Percentiles rank a stretch among this genome's conserved stretches.
Evolutionary conservation across 331 rosid species (phyloP).

Genomic region (Ulmus americana): DNA sequence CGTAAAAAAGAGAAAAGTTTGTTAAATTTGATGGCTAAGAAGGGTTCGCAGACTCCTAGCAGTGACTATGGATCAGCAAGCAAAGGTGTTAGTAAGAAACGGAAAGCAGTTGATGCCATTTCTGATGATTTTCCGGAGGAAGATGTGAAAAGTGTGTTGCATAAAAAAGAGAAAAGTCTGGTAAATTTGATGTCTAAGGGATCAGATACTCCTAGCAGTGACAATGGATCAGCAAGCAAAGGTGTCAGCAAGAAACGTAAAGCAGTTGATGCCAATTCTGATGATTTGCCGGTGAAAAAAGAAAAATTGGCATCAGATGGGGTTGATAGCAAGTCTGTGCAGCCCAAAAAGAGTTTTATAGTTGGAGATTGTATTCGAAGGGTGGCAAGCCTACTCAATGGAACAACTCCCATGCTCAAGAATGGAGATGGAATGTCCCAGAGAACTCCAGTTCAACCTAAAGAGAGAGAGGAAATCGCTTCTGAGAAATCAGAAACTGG

Average conservation of each 20-base stretch:
- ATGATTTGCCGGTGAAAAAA: constrained; percentile 16
- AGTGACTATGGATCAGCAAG: constrained; percentile 20
- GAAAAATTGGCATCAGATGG: not conserved
- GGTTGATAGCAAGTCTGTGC: constrained; percentile 9
- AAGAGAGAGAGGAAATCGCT: constrained; percentile 6
- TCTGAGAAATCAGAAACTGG: constrained; percentile 19
- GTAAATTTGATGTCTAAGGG: constrained; percentile 38
- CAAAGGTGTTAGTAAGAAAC: constrained; percentile 38
- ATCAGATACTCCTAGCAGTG: constrained; percentile 17
- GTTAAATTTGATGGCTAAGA: constrained; percentile 34
- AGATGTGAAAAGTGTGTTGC: not conserved
- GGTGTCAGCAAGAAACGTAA: constrained; percentile 40
- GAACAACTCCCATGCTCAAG: constrained; percentile 38
- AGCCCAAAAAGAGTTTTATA: constrained; percentile 25
- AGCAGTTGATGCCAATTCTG: constrained; percentile 20
- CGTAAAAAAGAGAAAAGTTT: constrained; percentile 32
- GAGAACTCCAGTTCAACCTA: constrained; percentile 9
- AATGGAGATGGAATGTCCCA: constrained; percentile 17
- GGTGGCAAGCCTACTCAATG: constrained; percentile 43
- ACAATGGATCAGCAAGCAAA: constrained; percentile 24
- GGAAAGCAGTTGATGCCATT: constrained; percentile 24
- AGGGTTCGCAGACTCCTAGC: constrained; percentile 20
- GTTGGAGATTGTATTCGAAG: constrained; percentile 49
- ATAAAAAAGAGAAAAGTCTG: constrained; percentile 33
- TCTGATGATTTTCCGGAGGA: constrained; percentile 23